phyloP scores from a whole-genome alignment of 805 yeast species.

The Priceomyces melissophilus region DNA sequence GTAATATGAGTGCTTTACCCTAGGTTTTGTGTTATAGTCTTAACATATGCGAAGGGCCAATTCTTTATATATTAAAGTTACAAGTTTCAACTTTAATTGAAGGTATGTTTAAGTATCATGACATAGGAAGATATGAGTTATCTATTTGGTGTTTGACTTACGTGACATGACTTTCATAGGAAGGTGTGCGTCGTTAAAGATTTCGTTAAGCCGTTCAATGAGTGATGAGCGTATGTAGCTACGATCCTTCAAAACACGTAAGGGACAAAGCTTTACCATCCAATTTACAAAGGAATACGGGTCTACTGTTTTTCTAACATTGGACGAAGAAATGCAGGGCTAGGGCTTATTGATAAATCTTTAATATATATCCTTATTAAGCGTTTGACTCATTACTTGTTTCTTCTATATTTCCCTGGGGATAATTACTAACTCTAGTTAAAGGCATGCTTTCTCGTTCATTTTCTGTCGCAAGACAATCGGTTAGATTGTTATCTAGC shows the following conservation, averaged over 20 bases:
- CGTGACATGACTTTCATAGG: no score
- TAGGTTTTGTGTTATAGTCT: slow-evolving; percentile 1
- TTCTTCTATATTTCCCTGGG: not conserved
- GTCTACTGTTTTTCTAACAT: no score
- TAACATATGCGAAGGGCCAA: not conserved
- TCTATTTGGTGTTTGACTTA: not conserved
- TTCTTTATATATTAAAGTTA: not conserved
- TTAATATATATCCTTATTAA: not conserved
- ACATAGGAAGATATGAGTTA: slow-evolving; percentile 1
- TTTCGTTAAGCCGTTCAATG: not conserved
- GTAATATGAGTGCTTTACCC: slow-evolving; percentile 2
- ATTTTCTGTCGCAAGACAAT: slow-evolving; percentile 30
- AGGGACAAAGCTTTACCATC: no score
- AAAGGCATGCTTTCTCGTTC: slow-evolving; percentile 37
- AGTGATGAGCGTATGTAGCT: not conserved
- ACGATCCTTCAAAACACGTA: not conserved
- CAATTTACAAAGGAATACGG: no score
- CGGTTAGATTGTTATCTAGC: slow-evolving; percentile 33
- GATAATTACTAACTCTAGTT: not conserved
- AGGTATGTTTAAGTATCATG: not conserved
- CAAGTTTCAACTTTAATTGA: not conserved
- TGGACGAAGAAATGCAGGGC: not conserved
- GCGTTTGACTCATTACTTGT: not conserved
- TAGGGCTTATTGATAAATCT: no score
- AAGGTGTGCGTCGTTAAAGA: not conserved